These are phyloP conservation scores for Pseudogymnoascus sp. DNA, from an alignment of 2,329 filamentous ascomycete species.

Conservation along the genomic window DNA sequence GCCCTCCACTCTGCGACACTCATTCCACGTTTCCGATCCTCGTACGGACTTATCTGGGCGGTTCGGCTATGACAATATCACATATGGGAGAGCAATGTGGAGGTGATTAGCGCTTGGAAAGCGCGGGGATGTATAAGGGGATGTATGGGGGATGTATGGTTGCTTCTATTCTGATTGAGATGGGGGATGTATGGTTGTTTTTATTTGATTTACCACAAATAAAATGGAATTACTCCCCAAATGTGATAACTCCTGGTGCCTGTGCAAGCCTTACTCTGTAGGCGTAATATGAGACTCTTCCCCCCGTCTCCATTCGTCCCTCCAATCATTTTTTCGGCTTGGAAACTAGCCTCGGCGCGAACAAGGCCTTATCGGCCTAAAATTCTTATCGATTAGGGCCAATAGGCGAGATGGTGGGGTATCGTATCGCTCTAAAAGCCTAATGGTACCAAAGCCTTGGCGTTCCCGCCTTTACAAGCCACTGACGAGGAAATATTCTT, in stretches of 20 bases:
- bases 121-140: not conserved
- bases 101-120: not conserved
- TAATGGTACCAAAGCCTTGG: constrained; percentile 2
- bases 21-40: not conserved
- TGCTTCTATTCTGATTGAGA: not conserved
- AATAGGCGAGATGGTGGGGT: constrained; percentile 6
- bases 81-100: not conserved
- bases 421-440: not conserved
- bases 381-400: constrained; percentile 6
- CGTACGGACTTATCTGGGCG: not conserved
- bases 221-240: not conserved
- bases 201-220: constrained; percentile 1
- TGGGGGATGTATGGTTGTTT: not conserved
- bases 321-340: not conserved
- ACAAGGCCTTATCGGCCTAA: not conserved
- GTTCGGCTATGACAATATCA: not conserved
- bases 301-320: not conserved
- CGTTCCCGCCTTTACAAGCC: not conserved
- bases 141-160: not conserved
- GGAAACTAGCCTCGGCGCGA: not conserved
- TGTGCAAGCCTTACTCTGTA: not conserved
- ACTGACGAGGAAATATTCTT: constrained; percentile 4
- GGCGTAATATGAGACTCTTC: not conserved
- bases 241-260: not conserved
- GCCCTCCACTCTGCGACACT: not conserved